Base-by-base conservation (phyloP, 495 filamentous ascomycete genomes). In the Trichoderma erinaceum region DNA sequence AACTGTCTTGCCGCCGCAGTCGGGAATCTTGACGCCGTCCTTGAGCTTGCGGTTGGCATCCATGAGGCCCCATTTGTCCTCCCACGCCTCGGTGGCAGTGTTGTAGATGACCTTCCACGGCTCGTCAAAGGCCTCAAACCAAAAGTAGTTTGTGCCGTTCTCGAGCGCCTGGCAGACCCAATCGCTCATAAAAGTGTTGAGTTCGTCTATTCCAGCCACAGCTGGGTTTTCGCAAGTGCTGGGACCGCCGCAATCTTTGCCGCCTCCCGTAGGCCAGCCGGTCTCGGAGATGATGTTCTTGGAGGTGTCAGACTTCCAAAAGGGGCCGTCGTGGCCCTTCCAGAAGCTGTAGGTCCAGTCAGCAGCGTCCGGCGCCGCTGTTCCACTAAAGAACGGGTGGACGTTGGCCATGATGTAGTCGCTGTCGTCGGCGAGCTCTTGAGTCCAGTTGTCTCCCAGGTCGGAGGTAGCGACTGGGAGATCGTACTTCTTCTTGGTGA, bases 351-450 rank as follows among this genome's bases (percentile, higher is more conserved):
- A 90, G 4, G 93, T 96, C 95, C 95, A 99, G 29, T 79, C 79
- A 11, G 93, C 87, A 0, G 93, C 94, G 23, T 81, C 73, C 25
- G 85, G 80, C 16, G 85, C 88, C 16, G 82, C 80, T 56, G 91
- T 87, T 66, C 95, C 95, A 4, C 87, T 92, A 72, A 99, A 99
- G 83, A 99, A 98, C 2, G 95, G 95, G 77, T 99, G 95, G 43
- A 98, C 88, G 75, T 99, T 99, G 23, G 92, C 90, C 94, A 98
- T 98, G 74, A 97, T 87, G 69, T 91, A 85, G 71, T 98, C 95
- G 52, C 92, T 89, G 63, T 85, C 80, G 6, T 74, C 66, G 0
- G 90, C 88, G 18, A 99, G 83, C 0, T 81, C 73, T 1, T 81
- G 70, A 3, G 87, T 89, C 95, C 95, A 98, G 73, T 93, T 89